Conservation (phyloP, 768 basidiomycete genomes). For the Coprinopsis marcescibilis region DNA sequence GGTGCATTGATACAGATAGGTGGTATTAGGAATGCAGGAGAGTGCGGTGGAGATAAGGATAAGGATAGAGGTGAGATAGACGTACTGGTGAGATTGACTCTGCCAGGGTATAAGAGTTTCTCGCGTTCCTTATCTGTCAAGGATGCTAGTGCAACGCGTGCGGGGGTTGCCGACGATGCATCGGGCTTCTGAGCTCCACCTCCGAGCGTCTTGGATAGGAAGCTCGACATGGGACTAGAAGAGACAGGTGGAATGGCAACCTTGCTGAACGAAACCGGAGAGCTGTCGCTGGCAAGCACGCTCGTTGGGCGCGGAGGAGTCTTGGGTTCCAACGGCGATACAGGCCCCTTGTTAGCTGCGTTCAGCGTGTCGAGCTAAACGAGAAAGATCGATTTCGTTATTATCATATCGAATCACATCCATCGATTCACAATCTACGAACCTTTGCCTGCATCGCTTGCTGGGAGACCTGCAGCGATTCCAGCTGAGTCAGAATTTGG, state of each 20-base stretch:
- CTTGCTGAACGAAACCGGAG: too few relatives aligned
- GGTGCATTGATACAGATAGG: too few relatives aligned
- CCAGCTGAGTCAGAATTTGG: slow-evolving; percentile 69
- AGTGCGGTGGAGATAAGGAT: too few relatives aligned
- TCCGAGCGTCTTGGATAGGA: too few relatives aligned
- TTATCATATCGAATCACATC: too few relatives aligned
- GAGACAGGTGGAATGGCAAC: too few relatives aligned
- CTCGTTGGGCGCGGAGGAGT: slow-evolving; percentile 21
- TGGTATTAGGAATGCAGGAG: too few relatives aligned
- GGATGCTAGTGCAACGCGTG: neutral
- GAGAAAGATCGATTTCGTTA: neutral
- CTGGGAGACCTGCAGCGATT: slow-evolving; percentile 67
- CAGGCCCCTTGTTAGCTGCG: slow-evolving; percentile 17
- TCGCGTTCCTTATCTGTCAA: slow-evolving; percentile 61
- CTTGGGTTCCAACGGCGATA: slow-evolving; percentile 27
- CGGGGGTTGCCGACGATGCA: slow-evolving; percentile 10
- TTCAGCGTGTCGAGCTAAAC: slow-evolving; percentile 51
- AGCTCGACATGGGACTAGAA: too few relatives aligned
- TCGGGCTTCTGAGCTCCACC: too few relatives aligned
- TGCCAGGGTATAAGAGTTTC: slow-evolving; percentile 71
- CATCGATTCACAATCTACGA: too few relatives aligned
- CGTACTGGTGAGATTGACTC: slow-evolving; percentile 82
- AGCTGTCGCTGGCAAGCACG: too few relatives aligned
- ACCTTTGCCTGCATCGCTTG: slow-evolving; percentile 80
- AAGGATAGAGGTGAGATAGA: slow-evolving; percentile 14